These are phyloP conservation scores for Heimioporus sp. DNA, from an alignment of 768 basidiomycete genomes.

Conservation along the genomic window DNA sequence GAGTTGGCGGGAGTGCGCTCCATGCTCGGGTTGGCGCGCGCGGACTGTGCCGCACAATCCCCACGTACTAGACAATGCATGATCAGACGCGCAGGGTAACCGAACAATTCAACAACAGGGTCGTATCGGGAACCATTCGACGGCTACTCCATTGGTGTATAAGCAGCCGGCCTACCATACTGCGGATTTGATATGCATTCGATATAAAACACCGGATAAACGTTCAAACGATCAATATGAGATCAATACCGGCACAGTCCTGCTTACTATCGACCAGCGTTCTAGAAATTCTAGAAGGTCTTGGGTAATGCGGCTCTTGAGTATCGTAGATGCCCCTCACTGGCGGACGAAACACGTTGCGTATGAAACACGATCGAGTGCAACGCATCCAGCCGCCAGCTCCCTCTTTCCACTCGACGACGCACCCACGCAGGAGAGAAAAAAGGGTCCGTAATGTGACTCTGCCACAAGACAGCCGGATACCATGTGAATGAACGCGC, in stretches of 20 bases:
- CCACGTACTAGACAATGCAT: neutral
- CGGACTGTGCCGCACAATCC: neutral
- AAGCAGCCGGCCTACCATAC: neutral
- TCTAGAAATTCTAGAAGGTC: no score
- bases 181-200: no score
- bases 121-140: no score
- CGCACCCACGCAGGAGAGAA: neutral
- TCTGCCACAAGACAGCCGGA: conserved; percentile 9
- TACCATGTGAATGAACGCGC: no score
- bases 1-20: no score
- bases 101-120: neutral
- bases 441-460: conserved; percentile 8
- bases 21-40: neutral
- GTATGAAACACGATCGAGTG: neutral
- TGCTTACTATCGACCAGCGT: no score
- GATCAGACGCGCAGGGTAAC: neutral
- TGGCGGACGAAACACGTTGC: neutral
- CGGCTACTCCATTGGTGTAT: no score
- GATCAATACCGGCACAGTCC: neutral
- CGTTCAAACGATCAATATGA: neutral
- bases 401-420: neutral
- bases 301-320: no score
- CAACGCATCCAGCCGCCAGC: neutral
- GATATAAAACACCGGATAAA: neutral
- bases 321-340: neutral